A percentile compares a stretch with the other conserved stretches of the same genome.
Conservation (phyloP, 768 basidiomycete species). For the Polyporus arcularius region DNA sequence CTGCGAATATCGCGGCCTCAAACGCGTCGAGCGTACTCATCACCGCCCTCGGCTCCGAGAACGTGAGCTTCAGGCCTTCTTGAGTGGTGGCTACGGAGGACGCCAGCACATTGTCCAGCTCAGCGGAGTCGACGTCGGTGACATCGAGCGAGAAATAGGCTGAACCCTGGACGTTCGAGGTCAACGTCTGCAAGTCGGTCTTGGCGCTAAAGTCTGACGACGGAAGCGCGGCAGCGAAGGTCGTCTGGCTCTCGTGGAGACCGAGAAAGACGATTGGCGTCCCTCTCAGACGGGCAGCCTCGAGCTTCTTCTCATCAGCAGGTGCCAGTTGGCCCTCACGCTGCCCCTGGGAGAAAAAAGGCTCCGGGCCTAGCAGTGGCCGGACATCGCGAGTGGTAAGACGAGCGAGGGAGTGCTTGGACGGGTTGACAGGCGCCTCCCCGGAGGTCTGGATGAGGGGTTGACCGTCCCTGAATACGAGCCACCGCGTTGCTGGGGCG, state of each 20-base stretch:
- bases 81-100: slow-evolving; percentile 34
- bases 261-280: slow-evolving; percentile 78
- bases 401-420: slow-evolving; percentile 46
- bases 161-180: slow-evolving; percentile 70
- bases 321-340: slow-evolving; percentile 35
- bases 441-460: slow-evolving; percentile 50
- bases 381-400: slow-evolving; percentile 64
- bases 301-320: slow-evolving; percentile 37
- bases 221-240: slow-evolving; percentile 52
- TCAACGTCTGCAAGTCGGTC: slow-evolving; percentile 39
- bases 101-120: slow-evolving; percentile 46
- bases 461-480: slow-evolving; percentile 74
- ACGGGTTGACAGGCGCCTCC: slow-evolving; percentile 16
- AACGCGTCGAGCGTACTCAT: slow-evolving; percentile 59
- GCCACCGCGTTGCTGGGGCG: slow-evolving; percentile 67
- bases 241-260: slow-evolving; percentile 56
- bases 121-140: slow-evolving; percentile 46
- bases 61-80: slow-evolving; percentile 47
- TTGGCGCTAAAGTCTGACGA: slow-evolving; percentile 59
- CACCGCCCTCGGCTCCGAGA: slow-evolving; percentile 64
- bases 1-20: slow-evolving; percentile 75
- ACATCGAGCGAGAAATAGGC: slow-evolving; percentile 87
- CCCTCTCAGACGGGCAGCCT: slow-evolving; percentile 62
- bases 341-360: slow-evolving; percentile 73
- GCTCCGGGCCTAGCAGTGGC: slow-evolving; percentile 62